Conservation (phyloP, 352 stramenopile species). For the Globisporangium nunn region DNA sequence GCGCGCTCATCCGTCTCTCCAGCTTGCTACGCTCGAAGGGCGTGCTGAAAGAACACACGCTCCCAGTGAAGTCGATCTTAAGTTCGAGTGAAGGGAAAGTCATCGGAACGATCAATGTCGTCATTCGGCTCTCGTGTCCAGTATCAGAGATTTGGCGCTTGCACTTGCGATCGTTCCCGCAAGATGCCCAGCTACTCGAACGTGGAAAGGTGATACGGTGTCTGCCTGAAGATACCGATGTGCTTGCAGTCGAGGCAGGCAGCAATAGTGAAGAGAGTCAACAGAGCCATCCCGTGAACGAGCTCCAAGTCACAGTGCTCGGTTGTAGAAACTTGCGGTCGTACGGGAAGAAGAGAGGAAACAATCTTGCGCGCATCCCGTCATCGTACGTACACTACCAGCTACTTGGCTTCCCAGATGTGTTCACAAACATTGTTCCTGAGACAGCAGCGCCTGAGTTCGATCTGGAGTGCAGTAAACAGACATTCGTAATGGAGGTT, state of each 20-base stretch:
- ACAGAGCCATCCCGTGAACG: constrained; percentile 29
- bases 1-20: constrained; percentile 54
- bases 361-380: constrained; percentile 26
- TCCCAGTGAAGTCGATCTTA: constrained; percentile 37
- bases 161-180: constrained; percentile 84
- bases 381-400: constrained; percentile 89
- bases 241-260: constrained; percentile 16
- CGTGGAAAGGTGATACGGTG: constrained; percentile 9
- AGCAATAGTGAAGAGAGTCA: constrained; percentile 12
- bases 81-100: constrained; percentile 20
- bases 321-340: constrained; percentile 48
- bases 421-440: constrained; percentile 83
- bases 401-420: constrained; percentile 82
- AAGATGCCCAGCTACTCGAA: constrained; percentile 62
- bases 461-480: constrained; percentile 50
- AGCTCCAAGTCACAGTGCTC: constrained; percentile 66
- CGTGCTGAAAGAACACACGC: constrained; percentile 50
- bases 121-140: constrained; percentile 82
- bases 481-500: constrained; percentile 63
- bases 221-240: constrained; percentile 12
- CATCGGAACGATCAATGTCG: constrained; percentile 72
- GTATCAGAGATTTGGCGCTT: constrained; percentile 89
- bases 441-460: constrained; percentile 63
- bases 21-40: constrained; percentile 71
- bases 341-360: constrained; percentile 30